phyloP scores from a whole-genome alignment of 2,329 filamentous ascomycete genomes.

The Xylariaceae sp. region DNA sequence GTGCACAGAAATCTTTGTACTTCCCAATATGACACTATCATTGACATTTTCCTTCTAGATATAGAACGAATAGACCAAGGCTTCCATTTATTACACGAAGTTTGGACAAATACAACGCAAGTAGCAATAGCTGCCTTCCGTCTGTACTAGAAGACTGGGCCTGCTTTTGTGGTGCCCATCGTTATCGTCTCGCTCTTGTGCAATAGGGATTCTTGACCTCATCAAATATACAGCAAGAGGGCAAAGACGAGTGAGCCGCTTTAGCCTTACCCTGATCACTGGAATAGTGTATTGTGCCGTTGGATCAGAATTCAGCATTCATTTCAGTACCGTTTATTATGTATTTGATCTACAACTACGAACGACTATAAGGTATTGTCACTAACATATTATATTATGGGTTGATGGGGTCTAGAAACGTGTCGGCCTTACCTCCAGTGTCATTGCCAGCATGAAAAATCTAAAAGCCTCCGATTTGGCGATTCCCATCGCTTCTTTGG shows the following conservation, averaged over 20 bases:
- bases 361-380: neutral
- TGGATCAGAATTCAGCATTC: no score
- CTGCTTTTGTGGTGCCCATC: slow-evolving; percentile 55
- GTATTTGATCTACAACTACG: no score
- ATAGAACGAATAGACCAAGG: slow-evolving; percentile 50
- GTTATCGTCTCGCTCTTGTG: slow-evolving; percentile 47
- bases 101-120: slow-evolving; percentile 51
- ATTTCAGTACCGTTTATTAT: no score
- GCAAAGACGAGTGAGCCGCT: slow-evolving; percentile 34
- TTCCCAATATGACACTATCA: no score
- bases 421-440: slow-evolving; percentile 39
- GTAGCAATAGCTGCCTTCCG: slow-evolving; percentile 55
- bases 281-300: no score
- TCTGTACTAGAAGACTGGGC: slow-evolving; percentile 53
- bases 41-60: slow-evolving; percentile 40
- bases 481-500: slow-evolving; percentile 37
- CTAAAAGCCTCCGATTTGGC: slow-evolving; percentile 50
- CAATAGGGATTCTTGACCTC: slow-evolving; percentile 27
- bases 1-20: no score
- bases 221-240: slow-evolving; percentile 34
- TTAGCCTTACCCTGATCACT: no score
- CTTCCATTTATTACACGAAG: slow-evolving; percentile 46
- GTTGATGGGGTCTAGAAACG: slow-evolving; percentile 45
- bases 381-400: slow-evolving; percentile 36
- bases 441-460: slow-evolving; percentile 50